A percentile compares a stretch with the other conserved stretches of the same genome.
phyloP scores from a whole-genome alignment of 306 rosid genomes.

The Lathyrus sativus region DNA sequence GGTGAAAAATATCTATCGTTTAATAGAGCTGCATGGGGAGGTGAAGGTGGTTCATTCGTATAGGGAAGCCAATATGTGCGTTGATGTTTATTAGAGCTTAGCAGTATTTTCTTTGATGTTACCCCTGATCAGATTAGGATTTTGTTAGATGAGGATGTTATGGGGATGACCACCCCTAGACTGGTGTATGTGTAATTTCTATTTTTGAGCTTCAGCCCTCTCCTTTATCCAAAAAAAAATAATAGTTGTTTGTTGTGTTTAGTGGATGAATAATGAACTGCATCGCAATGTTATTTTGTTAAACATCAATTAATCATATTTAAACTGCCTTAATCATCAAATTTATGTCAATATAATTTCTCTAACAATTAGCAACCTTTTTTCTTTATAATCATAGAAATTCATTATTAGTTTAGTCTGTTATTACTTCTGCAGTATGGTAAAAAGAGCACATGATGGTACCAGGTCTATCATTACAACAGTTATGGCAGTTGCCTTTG shows the following conservation, averaged over 20 bases:
- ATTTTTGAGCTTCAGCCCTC: no score
- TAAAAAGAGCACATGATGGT: conserved; percentile 62
- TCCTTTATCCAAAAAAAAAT: no score
- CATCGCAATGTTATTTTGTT: background rate
- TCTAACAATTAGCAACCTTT: background rate
- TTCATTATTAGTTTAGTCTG: conserved; percentile 19
- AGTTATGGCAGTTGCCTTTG: conserved; percentile 66
- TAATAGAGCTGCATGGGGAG: no score
- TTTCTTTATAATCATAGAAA: background rate
- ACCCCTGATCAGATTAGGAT: no score
- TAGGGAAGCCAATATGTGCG: no score
- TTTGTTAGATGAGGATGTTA: no score
- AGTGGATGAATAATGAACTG: background rate
- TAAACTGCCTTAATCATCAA: background rate
- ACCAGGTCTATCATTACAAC: conserved; percentile 57
- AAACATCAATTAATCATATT: background rate
- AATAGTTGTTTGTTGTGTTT: background rate
- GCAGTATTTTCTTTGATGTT: no score
- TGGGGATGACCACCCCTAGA: no score
- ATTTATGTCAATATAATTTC: background rate
- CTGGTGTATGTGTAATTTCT: no score
- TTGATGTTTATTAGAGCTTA: no score
- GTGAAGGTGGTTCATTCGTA: no score
- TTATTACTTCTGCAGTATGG: conserved; percentile 46
- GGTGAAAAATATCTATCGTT: no score